Conservation (phyloP, 805 yeast species). For the Yarrowia osloensis region DNA sequence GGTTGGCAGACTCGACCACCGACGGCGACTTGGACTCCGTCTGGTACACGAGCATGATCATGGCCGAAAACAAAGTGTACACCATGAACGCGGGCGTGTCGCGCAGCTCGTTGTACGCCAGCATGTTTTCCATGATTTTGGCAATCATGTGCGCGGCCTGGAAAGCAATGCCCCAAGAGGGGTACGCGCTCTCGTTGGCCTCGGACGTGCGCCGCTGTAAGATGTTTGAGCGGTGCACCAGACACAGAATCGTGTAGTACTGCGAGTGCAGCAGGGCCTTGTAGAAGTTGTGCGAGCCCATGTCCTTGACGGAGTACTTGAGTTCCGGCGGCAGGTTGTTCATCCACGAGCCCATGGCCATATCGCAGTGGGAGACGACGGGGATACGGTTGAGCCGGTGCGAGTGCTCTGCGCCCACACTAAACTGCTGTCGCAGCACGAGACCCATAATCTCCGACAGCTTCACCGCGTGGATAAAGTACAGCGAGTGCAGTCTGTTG, state of each 20-base stretch:
- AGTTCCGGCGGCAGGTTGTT: slow-evolving; percentile 62
- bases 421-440: slow-evolving; percentile 66
- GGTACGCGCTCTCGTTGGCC: slow-evolving; percentile 45
- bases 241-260: slow-evolving; percentile 70
- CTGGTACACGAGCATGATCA: slow-evolving; percentile 72
- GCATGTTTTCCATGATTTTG: slow-evolving; percentile 58
- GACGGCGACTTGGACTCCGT: slow-evolving; percentile 47
- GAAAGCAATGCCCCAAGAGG: slow-evolving; percentile 80
- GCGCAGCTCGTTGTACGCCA: slow-evolving; percentile 52
- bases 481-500: slow-evolving; percentile 53
- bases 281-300: slow-evolving; percentile 55
- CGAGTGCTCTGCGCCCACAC: slow-evolving; percentile 64
- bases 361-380: slow-evolving; percentile 65
- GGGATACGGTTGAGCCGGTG: slow-evolving; percentile 48
- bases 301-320: slow-evolving; percentile 61
- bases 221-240: slow-evolving; percentile 70
- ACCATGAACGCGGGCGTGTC: slow-evolving; percentile 62
- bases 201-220: slow-evolving; percentile 39
- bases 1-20: slow-evolving; percentile 45
- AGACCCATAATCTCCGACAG: slow-evolving; percentile 72
- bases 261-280: slow-evolving; percentile 64
- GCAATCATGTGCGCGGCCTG: slow-evolving; percentile 79
- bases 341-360: slow-evolving; percentile 77
- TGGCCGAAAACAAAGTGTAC: slow-evolving; percentile 62
- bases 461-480: slow-evolving; percentile 63